phyloP scores from a whole-genome alignment of 768 basidiomycete species.

The Hemileccinum impolitum region DNA sequence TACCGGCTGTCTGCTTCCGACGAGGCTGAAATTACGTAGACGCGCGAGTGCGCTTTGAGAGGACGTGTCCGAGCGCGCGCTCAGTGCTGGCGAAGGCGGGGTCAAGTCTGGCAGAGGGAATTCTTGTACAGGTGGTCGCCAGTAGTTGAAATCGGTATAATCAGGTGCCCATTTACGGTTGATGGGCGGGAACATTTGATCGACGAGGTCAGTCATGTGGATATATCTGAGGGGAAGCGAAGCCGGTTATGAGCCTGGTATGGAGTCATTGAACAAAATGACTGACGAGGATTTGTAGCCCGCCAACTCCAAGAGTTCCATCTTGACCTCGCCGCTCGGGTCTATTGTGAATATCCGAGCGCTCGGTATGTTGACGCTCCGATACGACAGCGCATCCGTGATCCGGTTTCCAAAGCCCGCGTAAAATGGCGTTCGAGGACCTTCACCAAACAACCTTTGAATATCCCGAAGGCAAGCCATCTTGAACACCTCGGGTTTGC shows the following conservation, averaged over 20 bases:
- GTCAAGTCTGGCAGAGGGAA: constrained; percentile 74
- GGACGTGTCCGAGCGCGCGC: constrained; percentile 88
- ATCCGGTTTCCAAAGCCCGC: constrained; percentile 98
- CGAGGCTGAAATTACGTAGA: constrained; percentile 75
- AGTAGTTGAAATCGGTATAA: constrained; percentile 96
- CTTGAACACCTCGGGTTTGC: constrained; percentile 99
- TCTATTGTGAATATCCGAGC: constrained; percentile 97
- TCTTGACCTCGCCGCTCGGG: constrained; percentile 90
- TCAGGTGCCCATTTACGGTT: constrained; percentile 84
- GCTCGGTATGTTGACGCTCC: constrained; percentile 91
- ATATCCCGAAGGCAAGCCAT: constrained; percentile 99
- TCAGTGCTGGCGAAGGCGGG: constrained; percentile 91
- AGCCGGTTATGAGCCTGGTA: no score
- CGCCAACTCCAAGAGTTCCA: constrained; percentile 93
- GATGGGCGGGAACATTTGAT: constrained; percentile 99
- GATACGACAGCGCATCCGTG: constrained; percentile 97
- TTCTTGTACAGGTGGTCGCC: constrained; percentile 80
- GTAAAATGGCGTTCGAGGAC: constrained; percentile 78
- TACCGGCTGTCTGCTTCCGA: constrained; percentile 42
- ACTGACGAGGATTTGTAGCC: constrained; percentile 95
- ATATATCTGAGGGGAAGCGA: constrained; percentile 71
- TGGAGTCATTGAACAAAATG: neutral
- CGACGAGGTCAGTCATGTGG: constrained; percentile 98
- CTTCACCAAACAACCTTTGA: constrained; percentile 80
- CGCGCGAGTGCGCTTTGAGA: constrained; percentile 69